Evolutionary conservation across 441 rosid species (phyloP).

Genomic region (Corymbia citriodora): DNA sequence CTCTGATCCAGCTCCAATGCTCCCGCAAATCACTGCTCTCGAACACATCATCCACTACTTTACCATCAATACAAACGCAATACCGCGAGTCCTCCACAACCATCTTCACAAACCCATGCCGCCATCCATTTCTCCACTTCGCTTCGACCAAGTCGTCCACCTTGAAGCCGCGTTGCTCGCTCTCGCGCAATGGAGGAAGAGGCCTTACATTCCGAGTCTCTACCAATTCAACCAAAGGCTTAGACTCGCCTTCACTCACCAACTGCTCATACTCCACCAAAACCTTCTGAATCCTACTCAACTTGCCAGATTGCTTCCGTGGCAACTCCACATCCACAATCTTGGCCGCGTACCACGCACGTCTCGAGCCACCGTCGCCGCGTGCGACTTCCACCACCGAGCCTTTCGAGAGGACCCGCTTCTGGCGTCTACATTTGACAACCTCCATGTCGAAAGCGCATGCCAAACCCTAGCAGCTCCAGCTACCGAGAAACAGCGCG

Average conservation of each 20-base stretch:
- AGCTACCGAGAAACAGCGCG: not conserved
- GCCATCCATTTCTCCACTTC: conserved; percentile 34
- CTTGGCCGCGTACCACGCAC: not conserved
- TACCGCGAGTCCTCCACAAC: conserved; percentile 15
- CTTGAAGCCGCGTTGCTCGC: conserved; percentile 16
- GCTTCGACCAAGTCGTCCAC: conserved; percentile 34
- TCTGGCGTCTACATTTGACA: not conserved
- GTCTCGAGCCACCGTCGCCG: not conserved
- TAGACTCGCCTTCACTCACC: conserved; percentile 3
- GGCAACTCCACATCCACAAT: not conserved
- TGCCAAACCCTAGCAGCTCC: not conserved
- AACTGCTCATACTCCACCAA: not conserved
- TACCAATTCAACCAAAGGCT: conserved; percentile 18
- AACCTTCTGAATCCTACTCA: not conserved
- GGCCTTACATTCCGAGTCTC: conserved; percentile 32
- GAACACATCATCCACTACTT: conserved; percentile 28
- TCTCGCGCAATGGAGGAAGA: conserved; percentile 20
- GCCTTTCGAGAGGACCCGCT: not conserved
- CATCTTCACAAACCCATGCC: conserved; percentile 32
- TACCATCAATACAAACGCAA: conserved; percentile 27
- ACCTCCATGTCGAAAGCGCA: not conserved
- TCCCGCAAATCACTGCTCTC: conserved; percentile 24
- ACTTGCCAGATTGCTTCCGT: not conserved
- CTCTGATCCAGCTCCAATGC: conserved; percentile 35
- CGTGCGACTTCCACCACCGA: not conserved